phyloP scores from a whole-genome alignment of 495 filamentous ascomycete genomes.

The Neurospora cerealis region DNA sequence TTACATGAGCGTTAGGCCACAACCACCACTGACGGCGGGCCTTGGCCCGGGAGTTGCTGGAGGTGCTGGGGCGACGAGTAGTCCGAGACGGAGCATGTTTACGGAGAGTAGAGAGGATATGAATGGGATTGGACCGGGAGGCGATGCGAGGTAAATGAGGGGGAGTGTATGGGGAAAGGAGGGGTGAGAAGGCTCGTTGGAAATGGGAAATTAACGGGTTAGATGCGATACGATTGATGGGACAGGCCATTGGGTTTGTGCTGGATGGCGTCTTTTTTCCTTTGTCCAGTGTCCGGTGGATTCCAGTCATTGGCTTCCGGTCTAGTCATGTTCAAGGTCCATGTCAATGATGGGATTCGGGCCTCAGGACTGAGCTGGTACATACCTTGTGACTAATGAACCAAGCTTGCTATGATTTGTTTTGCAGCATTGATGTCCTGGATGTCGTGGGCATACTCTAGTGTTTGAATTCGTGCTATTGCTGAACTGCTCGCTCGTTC shows the following conservation, averaged over 20 bases:
- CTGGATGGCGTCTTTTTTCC: neutral
- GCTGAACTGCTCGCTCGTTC: too few relatives aligned
- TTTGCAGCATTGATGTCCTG: neutral
- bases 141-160: neutral
- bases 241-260: neutral
- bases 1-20: slow-evolving; percentile 4
- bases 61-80: neutral
- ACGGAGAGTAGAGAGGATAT: slow-evolving; percentile 8
- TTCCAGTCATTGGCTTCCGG: neutral
- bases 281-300: neutral
- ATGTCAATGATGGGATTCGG: neutral
- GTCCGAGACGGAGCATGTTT: slow-evolving; percentile 11
- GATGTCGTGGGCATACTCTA: neutral
- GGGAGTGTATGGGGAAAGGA: too few relatives aligned
- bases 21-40: slow-evolving; percentile 1
- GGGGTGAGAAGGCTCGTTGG: neutral
- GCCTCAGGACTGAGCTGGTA: neutral
- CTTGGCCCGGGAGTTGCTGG: neutral
- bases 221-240: neutral
- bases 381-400: neutral
- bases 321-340: neutral
- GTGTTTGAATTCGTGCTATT: too few relatives aligned
- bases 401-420: neutral
- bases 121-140: neutral
- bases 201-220: neutral